Conservation (phyloP, 2,329 filamentous ascomycete genomes). For the Lasiodiplodia hormozganensis region DNA sequence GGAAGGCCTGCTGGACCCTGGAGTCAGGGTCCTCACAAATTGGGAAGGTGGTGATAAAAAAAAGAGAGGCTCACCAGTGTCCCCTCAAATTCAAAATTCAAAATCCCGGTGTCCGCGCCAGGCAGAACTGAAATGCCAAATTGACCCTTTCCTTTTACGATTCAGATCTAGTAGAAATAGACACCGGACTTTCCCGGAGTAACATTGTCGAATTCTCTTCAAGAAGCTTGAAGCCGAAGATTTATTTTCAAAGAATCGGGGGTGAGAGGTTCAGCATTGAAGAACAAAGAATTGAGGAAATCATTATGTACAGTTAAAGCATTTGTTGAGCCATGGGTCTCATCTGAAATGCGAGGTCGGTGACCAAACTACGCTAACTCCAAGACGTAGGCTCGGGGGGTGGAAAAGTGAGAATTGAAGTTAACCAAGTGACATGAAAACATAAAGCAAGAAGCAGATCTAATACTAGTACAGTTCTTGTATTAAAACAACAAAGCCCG, state of each 20-base stretch:
- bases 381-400: background rate
- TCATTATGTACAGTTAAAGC: background rate
- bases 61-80: background rate
- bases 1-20: background rate
- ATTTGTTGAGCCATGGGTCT: background rate
- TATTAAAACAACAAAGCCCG: slow-evolving; percentile 16
- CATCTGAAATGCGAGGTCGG: background rate
- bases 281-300: too few species aligned
- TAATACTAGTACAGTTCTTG: slow-evolving; percentile 12
- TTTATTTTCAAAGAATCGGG: too few species aligned
- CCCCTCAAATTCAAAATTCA: background rate
- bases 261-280: too few species aligned
- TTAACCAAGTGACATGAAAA: background rate
- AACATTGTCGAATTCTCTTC: too few species aligned
- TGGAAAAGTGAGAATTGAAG: background rate
- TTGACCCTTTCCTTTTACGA: too few species aligned
- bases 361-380: background rate
- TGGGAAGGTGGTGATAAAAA: background rate
- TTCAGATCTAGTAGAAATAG: too few species aligned
- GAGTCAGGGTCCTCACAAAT: background rate
- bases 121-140: too few species aligned
- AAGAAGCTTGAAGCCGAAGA: too few species aligned
- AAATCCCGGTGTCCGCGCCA: too few species aligned
- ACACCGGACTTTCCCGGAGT: too few species aligned
- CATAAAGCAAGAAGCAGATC: slow-evolving; percentile 3